Evolutionary conservation across 2,329 filamentous ascomycete genomes (phyloP).

Genomic region (Microdochium nivale): DNA sequence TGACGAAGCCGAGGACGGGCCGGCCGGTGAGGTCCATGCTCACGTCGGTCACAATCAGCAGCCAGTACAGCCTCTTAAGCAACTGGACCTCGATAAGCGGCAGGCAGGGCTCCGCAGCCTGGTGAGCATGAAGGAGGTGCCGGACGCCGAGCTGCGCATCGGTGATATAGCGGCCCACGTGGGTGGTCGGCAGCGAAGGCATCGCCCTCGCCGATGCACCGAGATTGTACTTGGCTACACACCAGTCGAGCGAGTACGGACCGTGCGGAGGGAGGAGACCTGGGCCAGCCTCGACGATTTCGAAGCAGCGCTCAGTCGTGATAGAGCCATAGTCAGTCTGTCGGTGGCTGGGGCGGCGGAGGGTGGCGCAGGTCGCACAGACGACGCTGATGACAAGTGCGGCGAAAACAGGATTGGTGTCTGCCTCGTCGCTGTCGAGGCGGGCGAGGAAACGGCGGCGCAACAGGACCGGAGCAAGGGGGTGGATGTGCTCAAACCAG

Average conservation of each 20-base stretch:
- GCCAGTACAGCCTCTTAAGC: constrained; percentile 23
- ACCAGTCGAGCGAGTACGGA: constrained; percentile 23
- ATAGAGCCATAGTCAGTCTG: constrained; percentile 12
- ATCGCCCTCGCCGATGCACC: constrained; percentile 13
- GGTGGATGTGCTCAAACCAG: constrained; percentile 27
- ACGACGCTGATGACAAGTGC: constrained; percentile 25
- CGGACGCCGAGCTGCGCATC: background rate
- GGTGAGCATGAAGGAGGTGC: background rate
- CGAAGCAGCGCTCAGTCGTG: constrained; percentile 17
- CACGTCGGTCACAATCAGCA: constrained; percentile 20
- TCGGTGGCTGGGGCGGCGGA: constrained; percentile 12
- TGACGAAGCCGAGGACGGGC: constrained; percentile 14
- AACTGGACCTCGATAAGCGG: constrained; percentile 19
- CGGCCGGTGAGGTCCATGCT: constrained; percentile 19
- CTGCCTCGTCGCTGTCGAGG: constrained; percentile 13
- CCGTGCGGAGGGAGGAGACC: constrained; percentile 11
- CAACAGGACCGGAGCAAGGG: constrained; percentile 23
- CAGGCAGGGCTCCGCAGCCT: background rate
- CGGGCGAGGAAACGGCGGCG: constrained; percentile 20
- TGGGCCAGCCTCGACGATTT: constrained; percentile 20
- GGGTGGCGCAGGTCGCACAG: constrained; percentile 21
- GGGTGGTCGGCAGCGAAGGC: background rate
- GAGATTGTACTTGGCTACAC: constrained; percentile 26
- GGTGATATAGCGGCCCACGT: background rate
- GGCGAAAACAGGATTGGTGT: constrained; percentile 18